Evolutionary conservation across 208 protist species (phyloP), one percentile per base, ranked within the genome.

Genomic region (Angomonas ambiguus): DNA sequence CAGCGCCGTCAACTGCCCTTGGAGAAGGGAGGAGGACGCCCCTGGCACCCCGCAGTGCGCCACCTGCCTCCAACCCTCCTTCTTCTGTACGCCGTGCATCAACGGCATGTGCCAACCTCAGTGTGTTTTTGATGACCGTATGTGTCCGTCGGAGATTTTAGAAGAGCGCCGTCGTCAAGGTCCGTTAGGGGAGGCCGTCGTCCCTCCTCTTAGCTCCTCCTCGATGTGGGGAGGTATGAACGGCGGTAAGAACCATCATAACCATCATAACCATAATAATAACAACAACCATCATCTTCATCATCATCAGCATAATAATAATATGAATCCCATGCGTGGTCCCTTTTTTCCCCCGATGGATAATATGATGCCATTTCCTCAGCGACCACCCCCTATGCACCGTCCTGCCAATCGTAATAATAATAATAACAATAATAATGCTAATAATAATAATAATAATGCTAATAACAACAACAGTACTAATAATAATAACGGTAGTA

Each of bases 31-130:
- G 35, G 65, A 22, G 31, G 51, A 11, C 34, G 45, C 2, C n/a
- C 56, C 69, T 18, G 58, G 55, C 8, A 34, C 82, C 67, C 68
- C 71, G 62, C 66, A 73, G 31, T 92, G 85, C 60, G 57, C 61
- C n/a, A 60, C 67, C 18, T 94, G 85, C 62, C 20, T 20, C 22
- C 30, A 11, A 35, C 80, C 85, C 1, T 87, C 82, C 11, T 68
- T 92, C 56, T 79, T 94, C 60, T 91, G 85, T 72, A 71, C 81
- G 4, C 77, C 77, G 3, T 67, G 80, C 62, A 79, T 85, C 6
- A 60, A 51, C 11, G 49, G 75, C 61, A 82, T 92, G 72, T 94
- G 77, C 62, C 68, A 88, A 41, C 67, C 88, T 18, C 84, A 89
- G 69, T 83, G 81, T 27, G 35, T 79, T 20, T 90, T 91, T 62